Evolutionary conservation across 2,329 filamentous ascomycete species (phyloP).

Genomic region (Cercospora sesami): DNA sequence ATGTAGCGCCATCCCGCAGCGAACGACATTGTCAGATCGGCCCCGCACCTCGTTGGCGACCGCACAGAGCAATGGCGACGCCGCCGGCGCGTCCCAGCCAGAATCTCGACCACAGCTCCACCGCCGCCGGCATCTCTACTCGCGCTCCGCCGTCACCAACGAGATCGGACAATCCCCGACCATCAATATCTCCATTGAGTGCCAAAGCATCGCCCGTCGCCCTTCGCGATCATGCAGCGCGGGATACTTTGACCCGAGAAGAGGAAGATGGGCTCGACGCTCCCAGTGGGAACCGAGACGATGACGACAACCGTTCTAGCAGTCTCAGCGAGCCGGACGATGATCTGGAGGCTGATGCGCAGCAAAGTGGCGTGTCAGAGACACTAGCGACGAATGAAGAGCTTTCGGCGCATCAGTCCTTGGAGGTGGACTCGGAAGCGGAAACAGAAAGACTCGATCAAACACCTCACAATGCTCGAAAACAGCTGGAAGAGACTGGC

Average conservation of each 20-base stretch:
- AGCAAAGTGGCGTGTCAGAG: slow-evolving; percentile 15
- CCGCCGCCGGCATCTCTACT: slow-evolving; percentile 2
- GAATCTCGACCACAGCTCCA: slow-evolving; percentile 8
- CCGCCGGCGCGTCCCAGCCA: slow-evolving; percentile 4
- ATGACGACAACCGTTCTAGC: slow-evolving; percentile 64
- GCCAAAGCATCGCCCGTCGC: slow-evolving; percentile 35
- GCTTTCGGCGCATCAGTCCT: slow-evolving; percentile 29
- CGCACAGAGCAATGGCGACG: slow-evolving; percentile 4
- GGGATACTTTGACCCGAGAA: not conserved
- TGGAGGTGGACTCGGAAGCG: slow-evolving; percentile 72
- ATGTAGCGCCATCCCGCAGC: not conserved
- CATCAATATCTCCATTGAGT: slow-evolving; percentile 40
- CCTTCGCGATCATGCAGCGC: slow-evolving; percentile 18
- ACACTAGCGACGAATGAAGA: slow-evolving; percentile 15
- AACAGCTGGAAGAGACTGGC: slow-evolving; percentile 52
- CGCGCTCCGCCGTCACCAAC: slow-evolving; percentile 20
- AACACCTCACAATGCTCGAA: slow-evolving; percentile 46
- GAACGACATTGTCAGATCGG: not conserved
- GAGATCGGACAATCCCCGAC: slow-evolving; percentile 23
- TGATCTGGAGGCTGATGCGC: slow-evolving; percentile 51
- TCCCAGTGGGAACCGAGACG: slow-evolving; percentile 22
- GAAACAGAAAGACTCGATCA: slow-evolving; percentile 91
- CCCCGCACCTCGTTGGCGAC: not conserved
- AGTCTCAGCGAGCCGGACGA: slow-evolving; percentile 92
- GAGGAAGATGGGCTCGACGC: slow-evolving; percentile 2